Evolutionary conservation across 441 rosid species (phyloP), one percentile per base, ranked within the genome.

Genomic region (Euphorbia schlechtendalii): DNA sequence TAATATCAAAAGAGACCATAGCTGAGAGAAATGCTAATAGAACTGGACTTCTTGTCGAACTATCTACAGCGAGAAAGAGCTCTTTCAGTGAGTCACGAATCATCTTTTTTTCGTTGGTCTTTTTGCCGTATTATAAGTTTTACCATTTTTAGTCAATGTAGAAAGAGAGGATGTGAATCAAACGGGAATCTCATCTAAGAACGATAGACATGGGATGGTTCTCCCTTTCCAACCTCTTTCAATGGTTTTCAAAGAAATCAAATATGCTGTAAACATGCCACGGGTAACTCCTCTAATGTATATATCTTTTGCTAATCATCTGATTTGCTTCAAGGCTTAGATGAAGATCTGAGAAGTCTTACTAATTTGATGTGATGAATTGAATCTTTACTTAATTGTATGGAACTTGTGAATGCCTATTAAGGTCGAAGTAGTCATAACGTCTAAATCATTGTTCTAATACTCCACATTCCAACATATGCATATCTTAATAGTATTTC

Each of bases 231-330:
- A 77, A 56, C 84, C 89, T 8, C 84, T 77, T 41, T 84, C 83
- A 5, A 77, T 88, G 4, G 71, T 79, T 41, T 88, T 88, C 18
- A 79, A 83, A 32, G 82, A 88, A 1, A 78, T 88, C 70, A 77
- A 67, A 75, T 86, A 88, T 58, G 75, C 84, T 3, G 76, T 86
- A n/a, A 86, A 86, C 71, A 82, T 86, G 89, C 92, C 96, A 20
- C 81, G 75, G 87, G 94, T 86, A 70, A 48, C 65, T n/a, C n/a
- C n/a, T n/a, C n/a, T n/a, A n/a, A n/a, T n/a, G 45, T 46, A 0
- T 18, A 20, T 48, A n/a, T 48, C 10, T 18, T 48, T 48, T 18
- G 15, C 18, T 48, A 20, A 8, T 18, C 7, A 48, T 48, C 52
- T 17, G 21, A 48, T n/a, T 18, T 12, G 18, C 53, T 9, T 48